phyloP scores from a whole-genome alignment of 140 eudicot genomes.

The Bidens hawaiensis region DNA sequence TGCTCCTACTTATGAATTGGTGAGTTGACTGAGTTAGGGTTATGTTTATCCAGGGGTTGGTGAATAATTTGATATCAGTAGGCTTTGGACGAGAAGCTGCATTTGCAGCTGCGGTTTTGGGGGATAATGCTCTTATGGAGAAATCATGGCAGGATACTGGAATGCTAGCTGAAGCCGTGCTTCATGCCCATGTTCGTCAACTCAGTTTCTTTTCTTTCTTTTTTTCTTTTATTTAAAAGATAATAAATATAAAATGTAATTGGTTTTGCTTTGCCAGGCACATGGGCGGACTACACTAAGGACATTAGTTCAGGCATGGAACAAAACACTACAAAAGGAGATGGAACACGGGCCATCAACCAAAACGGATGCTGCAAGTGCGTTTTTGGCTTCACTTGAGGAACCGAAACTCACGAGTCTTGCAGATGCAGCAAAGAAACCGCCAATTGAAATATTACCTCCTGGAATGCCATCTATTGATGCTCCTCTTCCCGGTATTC shows the following conservation, averaged over 20 bases:
- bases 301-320: slow-evolving; percentile 78
- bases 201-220: neutral
- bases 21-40: neutral
- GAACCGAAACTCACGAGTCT: slow-evolving; percentile 91
- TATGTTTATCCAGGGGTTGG: slow-evolving; percentile 61
- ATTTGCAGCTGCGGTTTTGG: slow-evolving; percentile 93
- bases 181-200: slow-evolving; percentile 77
- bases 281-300: slow-evolving; percentile 88
- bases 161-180: slow-evolving; percentile 98
- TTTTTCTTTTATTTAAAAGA: neutral
- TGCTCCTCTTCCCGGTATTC: slow-evolving; percentile 75
- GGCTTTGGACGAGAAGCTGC: slow-evolving; percentile 98
- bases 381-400: slow-evolving; percentile 92
- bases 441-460: slow-evolving; percentile 90
- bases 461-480: slow-evolving; percentile 94
- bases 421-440: slow-evolving; percentile 86
- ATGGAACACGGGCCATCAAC: slow-evolving; percentile 70
- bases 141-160: slow-evolving; percentile 99
- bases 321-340: slow-evolving; percentile 85
- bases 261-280: slow-evolving; percentile 41
- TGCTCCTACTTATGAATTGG: neutral
- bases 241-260: slow-evolving; percentile 8
- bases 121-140: slow-evolving; percentile 97
- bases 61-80: slow-evolving; percentile 78
- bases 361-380: slow-evolving; percentile 92